Percentiles rank a stretch among this genome's conserved stretches.
Evolutionary conservation across 768 basidiomycete species (phyloP).

Genomic region (Suillus fuscotomentosus): DNA sequence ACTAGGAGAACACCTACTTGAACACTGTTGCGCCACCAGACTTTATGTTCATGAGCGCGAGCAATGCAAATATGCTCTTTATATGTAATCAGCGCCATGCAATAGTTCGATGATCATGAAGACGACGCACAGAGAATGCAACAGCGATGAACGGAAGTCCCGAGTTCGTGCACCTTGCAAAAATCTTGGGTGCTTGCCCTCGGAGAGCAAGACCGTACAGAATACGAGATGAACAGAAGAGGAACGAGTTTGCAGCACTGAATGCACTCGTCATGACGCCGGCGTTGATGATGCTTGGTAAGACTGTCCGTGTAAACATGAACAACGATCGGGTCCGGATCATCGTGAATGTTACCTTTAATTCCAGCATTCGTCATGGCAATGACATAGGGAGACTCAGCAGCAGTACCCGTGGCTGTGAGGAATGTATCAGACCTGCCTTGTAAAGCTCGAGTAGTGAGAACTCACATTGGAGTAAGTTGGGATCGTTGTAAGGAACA

Average conservation of each 20-base stretch:
- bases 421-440: conserved; percentile 36
- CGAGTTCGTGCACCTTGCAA: conserved; percentile 44
- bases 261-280: conserved; percentile 70
- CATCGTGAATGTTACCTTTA: conserved; percentile 37
- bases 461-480: conserved; percentile 41
- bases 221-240: conserved; percentile 50
- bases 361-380: conserved; percentile 71
- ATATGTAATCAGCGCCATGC: background rate
- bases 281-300: conserved; percentile 71
- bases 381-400: conserved; percentile 79
- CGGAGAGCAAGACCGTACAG: conserved; percentile 44
- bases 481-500: conserved; percentile 61
- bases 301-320: conserved; percentile 29
- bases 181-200: conserved; percentile 50
- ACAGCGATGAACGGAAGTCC: conserved; percentile 51
- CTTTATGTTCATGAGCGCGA: conserved; percentile 65
- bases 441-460: background rate
- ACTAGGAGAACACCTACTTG: conserved; percentile 13
- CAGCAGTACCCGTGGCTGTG: conserved; percentile 51
- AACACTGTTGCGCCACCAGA: conserved; percentile 44
- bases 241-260: conserved; percentile 65
- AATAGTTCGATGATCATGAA: conserved; percentile 1
- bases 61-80: conserved; percentile 41
- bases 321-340: background rate
- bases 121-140: conserved; percentile 23